Base-by-base conservation (phyloP, 75 land plant genomes). In the Isoetes taiwanensis region DNA sequence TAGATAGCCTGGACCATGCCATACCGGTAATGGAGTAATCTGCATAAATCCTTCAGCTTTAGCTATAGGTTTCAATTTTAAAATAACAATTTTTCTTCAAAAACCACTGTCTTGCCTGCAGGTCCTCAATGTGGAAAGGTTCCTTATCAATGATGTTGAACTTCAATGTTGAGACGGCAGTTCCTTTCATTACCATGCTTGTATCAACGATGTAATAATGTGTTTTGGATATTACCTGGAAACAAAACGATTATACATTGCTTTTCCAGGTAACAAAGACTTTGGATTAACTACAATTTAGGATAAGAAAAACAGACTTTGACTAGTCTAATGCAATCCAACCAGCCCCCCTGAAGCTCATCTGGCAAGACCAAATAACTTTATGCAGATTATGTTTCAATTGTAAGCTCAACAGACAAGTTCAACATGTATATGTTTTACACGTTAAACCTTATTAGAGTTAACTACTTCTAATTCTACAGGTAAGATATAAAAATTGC, bases 11-110 rank as follows among this genome's bases (percentile, higher is more conserved):
- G 65, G 68, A 10, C 97, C 97, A 72, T 87, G 97, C 97, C 97
- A 91, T n/a, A 91, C 95, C 32, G 97, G 97, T 69, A 91, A 73
- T 56, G 97, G 97, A 58, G 63, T 87, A 43, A 91, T 55, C 97
- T 90, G 65, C 34, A 82, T 6, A 28, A 46, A 32, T 14, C 21
- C 12, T 38, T 17, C 56, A 28, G 56, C 56, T 42, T 14, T 9
- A 14, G 39, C 39, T 14, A 37, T 9, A 9, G 14, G 39, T 9
- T 14, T 37, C 21, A 9, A n/a, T 48, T n/a, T n/a, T 9, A 48
- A 17, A 16, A n/a, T 16, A 10, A 17, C 52, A n/a, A 9, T 37
- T 37, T 1, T 5, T 16, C 3, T 21, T 57, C 32, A 17, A 2
- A 34, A 25, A 11, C 5, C 17, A 33, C 25, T 23, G 19, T 17